Conservation (phyloP, 768 basidiomycete species). For the Suillus subaureus region DNA sequence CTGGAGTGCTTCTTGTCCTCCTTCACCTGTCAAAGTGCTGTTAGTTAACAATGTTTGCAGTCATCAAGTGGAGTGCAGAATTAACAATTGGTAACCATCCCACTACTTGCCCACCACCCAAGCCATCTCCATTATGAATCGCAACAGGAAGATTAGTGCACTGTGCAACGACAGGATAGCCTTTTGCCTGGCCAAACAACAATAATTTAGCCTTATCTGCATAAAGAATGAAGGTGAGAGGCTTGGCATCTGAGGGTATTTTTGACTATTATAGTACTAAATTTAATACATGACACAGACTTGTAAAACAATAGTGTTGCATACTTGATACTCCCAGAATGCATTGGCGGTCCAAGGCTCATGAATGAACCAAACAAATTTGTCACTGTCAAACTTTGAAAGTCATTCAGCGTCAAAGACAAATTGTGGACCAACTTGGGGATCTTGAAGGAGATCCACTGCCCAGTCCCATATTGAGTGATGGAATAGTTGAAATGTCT, state of each 20-base stretch:
- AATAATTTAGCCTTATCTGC: constrained; percentile 27
- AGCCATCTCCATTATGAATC: constrained; percentile 14
- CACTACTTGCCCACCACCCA: constrained; percentile 19
- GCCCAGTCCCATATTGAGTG: constrained; percentile 14
- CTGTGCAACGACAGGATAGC: constrained; percentile 19
- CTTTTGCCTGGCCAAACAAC: constrained; percentile 16
- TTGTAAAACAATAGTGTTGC: no score
- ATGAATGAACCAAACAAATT: no score
- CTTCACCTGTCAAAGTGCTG: neutral
- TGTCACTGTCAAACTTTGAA: no score
- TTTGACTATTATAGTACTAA: neutral
- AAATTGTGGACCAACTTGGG: constrained; percentile 8
- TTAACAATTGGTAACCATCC: no score
- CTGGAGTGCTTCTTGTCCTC: constrained; percentile 1
- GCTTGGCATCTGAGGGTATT: constrained; percentile 2
- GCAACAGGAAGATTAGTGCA: constrained; percentile 16
- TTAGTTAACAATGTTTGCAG: no score
- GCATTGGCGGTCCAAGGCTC: neutral
- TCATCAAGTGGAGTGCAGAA: no score
- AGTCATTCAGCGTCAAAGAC: no score
- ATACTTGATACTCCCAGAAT: neutral
- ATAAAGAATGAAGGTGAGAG: constrained; percentile 37
- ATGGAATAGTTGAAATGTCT: neutral
- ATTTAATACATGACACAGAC: no score
- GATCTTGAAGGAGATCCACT: constrained; percentile 7